Evolutionary conservation across 176 grass and related monocot genomes (phyloP), one percentile per base, ranked within the genome.

Genomic region (Bromus sterilis): DNA sequence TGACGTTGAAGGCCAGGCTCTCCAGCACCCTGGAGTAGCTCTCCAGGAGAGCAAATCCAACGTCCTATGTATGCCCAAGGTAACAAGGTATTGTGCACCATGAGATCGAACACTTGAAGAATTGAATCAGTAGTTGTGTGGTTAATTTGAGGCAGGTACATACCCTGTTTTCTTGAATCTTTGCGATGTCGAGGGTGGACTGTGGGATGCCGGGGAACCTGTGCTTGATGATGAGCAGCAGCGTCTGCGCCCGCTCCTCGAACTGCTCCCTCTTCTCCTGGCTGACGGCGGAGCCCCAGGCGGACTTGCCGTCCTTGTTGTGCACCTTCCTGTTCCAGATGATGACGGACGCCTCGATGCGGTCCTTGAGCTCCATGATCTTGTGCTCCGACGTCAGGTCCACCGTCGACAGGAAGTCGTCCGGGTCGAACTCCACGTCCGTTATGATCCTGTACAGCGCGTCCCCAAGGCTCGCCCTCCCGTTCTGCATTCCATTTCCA

Each of bases 291-390:
- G 87, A 95, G 18, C 93, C 87, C 93, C 93, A 99, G 0, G 97
- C 18, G 14, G 97, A 99, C 81, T 99, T 99, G 76, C 64, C 44
- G 83, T 99, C 97, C 77, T 99, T 99, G 86, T 89, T 89, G 81
- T 86, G 74, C 97, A 99, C 92, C 93, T 99, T 99, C 71, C 97
- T 81, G 89, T 88, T 93, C 97, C 97, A 99, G 85, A 99, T 99
- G 85, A 99, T 85, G 28, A 99, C 86, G 1, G 93, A 99, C 81
- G 97, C 97, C 91, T 99, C 97, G 37, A 99, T 99, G 63, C 89
- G 85, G 85, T 99, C 89, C 77, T 99, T 99, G 67, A 99, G 93
- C 79, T 99, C 97, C 32, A 92, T 77, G 85, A 99, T 93, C 89
- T 95, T 99, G 84, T 99, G 97, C 80, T 99, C 97, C 20, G 85